phyloP scores from a whole-genome alignment of 768 basidiomycete species.

The Suillus ampliporus region DNA sequence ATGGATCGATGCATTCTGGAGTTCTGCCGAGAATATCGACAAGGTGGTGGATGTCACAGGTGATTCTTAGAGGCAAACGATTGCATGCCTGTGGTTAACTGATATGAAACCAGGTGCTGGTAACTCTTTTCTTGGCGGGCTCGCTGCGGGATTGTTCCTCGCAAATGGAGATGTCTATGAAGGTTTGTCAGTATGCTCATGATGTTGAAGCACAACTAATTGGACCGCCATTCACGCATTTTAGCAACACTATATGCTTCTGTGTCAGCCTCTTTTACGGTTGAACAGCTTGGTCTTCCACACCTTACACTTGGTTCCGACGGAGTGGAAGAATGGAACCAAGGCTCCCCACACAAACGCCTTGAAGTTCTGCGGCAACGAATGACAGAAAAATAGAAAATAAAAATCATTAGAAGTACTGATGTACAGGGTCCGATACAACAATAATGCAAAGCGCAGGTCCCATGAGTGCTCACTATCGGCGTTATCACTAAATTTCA shows the following conservation, averaged over 20 bases:
- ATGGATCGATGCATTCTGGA: conserved; percentile 85
- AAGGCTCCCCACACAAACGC: conserved; percentile 63
- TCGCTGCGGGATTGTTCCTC: conserved; percentile 72
- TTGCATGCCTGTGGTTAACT: not conserved
- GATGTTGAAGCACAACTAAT: conserved; percentile 20
- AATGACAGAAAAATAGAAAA: conserved; percentile 36
- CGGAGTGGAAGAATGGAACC: conserved; percentile 65
- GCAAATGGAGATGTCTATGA: conserved; percentile 62
- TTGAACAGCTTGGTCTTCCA: conserved; percentile 85
- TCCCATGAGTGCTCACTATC: conserved; percentile 7
- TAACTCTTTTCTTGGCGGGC: conserved; percentile 86
- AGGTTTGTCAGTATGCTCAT: conserved; percentile 51
- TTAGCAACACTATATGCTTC: conserved; percentile 75
- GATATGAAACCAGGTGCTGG: conserved; percentile 69
- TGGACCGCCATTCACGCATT: conserved; percentile 10
- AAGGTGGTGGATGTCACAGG: conserved; percentile 86
- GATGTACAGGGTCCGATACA: conserved; percentile 24
- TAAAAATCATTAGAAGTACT: conserved; percentile 40
- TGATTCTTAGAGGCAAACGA: conserved; percentile 2
- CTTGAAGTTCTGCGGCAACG: conserved; percentile 56
- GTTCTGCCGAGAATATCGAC: conserved; percentile 40
- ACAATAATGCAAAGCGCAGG: conserved; percentile 21
- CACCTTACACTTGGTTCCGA: conserved; percentile 39
- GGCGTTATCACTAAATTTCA: conserved; percentile 7
- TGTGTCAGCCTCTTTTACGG: conserved; percentile 80